Evolutionary conservation across 768 basidiomycete genomes (phyloP).

Genomic region (Termitomyces titanicus): DNA sequence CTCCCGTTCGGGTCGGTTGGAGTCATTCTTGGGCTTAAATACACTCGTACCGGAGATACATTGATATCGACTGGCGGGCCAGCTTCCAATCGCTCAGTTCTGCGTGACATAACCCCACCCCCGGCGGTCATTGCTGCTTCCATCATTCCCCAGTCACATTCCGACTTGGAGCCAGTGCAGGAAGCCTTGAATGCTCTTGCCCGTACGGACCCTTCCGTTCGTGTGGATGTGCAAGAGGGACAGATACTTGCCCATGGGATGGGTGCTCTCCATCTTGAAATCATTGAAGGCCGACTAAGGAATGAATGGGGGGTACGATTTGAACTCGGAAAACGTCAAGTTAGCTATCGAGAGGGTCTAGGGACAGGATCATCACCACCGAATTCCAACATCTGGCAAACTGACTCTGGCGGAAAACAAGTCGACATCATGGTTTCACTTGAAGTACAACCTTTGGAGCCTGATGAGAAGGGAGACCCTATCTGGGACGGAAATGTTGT

Average conservation of each 20-base stretch:
- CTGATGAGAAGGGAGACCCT: slow-evolving; percentile 59
- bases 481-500: slow-evolving; percentile 80
- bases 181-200: slow-evolving; percentile 66
- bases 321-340: slow-evolving; percentile 72
- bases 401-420: slow-evolving; percentile 58
- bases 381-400: slow-evolving; percentile 50
- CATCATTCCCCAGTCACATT: slow-evolving; percentile 74
- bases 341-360: slow-evolving; percentile 73
- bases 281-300: slow-evolving; percentile 73
- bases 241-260: slow-evolving; percentile 83
- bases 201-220: slow-evolving; percentile 89
- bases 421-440: slow-evolving; percentile 51
- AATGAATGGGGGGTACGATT: slow-evolving; percentile 80
- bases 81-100: slow-evolving; percentile 33
- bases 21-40: slow-evolving; percentile 76
- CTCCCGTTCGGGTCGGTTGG: slow-evolving; percentile 83
- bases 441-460: slow-evolving; percentile 47
- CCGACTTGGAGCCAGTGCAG: slow-evolving; percentile 76
- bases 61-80: slow-evolving; percentile 52
- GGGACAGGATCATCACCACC: slow-evolving; percentile 27
- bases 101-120: slow-evolving; percentile 70
- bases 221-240: slow-evolving; percentile 76
- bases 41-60: slow-evolving; percentile 87
- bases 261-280: slow-evolving; percentile 86
- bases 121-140: slow-evolving; percentile 85